Evolutionary conservation across 106 monocot species (phyloP).

Genomic region (Agapanthus africanus): DNA sequence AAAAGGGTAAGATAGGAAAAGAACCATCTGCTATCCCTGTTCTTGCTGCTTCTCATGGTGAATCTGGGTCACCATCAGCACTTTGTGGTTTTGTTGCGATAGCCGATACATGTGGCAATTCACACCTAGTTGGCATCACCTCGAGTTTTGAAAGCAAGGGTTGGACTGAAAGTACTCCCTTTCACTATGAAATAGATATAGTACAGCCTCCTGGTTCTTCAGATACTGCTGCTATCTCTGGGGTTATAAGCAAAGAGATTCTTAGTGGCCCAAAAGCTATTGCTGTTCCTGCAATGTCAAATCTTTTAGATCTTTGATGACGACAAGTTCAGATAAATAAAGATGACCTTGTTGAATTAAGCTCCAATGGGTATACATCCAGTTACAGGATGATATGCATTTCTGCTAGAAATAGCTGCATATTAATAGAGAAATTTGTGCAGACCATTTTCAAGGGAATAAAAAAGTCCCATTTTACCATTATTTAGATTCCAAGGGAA

Average conservation of each 20-base stretch:
- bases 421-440: too few relatives aligned
- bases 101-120: conserved; percentile 66
- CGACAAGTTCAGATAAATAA: conserved; percentile 1
- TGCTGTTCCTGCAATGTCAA: conserved; percentile 34
- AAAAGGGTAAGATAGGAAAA: conserved; percentile 27
- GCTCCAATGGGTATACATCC: neutral
- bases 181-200: conserved; percentile 22
- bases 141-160: conserved; percentile 47
- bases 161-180: conserved; percentile 45
- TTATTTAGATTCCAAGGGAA: too few relatives aligned
- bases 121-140: conserved; percentile 56
- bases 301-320: conserved; percentile 34
- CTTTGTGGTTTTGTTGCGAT: conserved; percentile 62
- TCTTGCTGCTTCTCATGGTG: conserved; percentile 33
- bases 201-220: conserved; percentile 15
- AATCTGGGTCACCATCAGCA: conserved; percentile 23
- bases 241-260: conserved; percentile 66
- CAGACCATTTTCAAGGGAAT: too few relatives aligned
- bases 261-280: conserved; percentile 67
- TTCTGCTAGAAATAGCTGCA: too few relatives aligned
- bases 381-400: too few relatives aligned
- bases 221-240: conserved; percentile 19
- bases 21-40: conserved; percentile 58
- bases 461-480: too few relatives aligned
- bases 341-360: neutral